phyloP scores from a whole-genome alignment of 1,284 basidiomycete species.

The Sporisorium iseilematis-ciliati region DNA sequence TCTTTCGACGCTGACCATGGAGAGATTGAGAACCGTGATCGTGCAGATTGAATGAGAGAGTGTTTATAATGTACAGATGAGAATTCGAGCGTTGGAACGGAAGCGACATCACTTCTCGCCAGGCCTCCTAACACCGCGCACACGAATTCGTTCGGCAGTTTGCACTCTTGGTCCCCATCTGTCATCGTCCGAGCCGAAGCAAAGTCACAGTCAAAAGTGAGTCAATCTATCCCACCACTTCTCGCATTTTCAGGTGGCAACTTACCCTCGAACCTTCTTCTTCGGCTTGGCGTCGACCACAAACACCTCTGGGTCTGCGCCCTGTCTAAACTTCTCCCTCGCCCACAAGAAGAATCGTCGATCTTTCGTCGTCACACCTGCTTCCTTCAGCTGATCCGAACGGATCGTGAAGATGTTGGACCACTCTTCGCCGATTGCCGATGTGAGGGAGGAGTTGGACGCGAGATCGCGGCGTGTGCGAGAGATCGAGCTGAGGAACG shows the following conservation, averaged over 20 bases:
- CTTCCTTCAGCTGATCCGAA: constrained; percentile 76
- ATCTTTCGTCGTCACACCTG: constrained; percentile 77
- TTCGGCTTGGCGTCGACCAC: constrained; percentile 77
- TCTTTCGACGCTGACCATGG: no score
- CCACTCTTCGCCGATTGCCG: constrained; percentile 74
- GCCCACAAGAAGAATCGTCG: constrained; percentile 84
- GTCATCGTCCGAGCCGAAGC: not conserved
- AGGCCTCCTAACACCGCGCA: constrained; percentile 58
- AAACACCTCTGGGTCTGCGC: constrained; percentile 75
- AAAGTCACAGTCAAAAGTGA: not conserved
- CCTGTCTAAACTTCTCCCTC: constrained; percentile 80
- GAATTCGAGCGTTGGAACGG: not conserved
- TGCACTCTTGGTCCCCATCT: constrained; percentile 78
- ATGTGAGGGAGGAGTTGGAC: constrained; percentile 53
- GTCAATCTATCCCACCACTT: not conserved
- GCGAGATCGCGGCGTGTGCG: constrained; percentile 77
- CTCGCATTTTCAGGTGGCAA: not conserved
- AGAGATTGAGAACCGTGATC: not conserved
- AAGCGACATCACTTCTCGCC: constrained; percentile 55
- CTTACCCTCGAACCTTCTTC: constrained; percentile 77
- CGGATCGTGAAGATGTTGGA: constrained; percentile 77
- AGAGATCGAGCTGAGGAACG: constrained; percentile 81
- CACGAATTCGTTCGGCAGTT: constrained; percentile 72
- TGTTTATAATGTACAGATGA: constrained; percentile 24
- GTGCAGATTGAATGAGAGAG: not conserved